Percentiles rank a stretch among this genome's conserved stretches.
Evolutionary conservation across 2,329 filamentous ascomycete species (phyloP).

Genomic region (Aspergillus texensis): DNA sequence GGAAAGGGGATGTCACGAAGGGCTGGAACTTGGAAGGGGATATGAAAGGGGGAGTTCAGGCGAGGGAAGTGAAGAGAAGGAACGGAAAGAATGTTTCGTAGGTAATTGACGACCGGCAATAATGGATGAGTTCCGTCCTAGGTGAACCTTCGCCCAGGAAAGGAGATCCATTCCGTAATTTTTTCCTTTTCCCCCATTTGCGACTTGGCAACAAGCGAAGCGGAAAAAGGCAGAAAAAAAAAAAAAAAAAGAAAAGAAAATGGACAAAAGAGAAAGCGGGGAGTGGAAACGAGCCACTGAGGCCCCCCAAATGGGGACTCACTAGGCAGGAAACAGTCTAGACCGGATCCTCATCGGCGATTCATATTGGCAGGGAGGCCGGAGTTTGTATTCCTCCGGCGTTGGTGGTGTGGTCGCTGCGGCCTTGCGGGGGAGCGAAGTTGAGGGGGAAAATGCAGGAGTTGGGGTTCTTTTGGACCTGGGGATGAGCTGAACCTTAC

Average conservation of each 20-base stretch:
- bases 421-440: conserved; percentile 1
- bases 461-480: background rate
- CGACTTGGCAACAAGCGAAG: conserved; percentile 4
- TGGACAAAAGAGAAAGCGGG: conserved; percentile 10
- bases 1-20: conserved; percentile 5
- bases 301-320: background rate
- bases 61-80: conserved; percentile 8
- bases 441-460: background rate
- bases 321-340: background rate
- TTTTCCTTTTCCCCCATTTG: background rate
- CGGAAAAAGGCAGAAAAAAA: background rate
- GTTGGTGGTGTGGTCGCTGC: background rate
- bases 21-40: background rate
- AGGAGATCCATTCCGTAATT: conserved; percentile 2
- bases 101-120: background rate
- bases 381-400: conserved; percentile 6
- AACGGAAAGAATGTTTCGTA: background rate
- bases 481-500: background rate
- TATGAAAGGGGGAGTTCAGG: background rate
- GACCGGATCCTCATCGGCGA: background rate
- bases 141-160: background rate
- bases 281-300: conserved; percentile 3
- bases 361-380: background rate
- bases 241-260: background rate
- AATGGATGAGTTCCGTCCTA: background rate